Percentiles rank a stretch among this genome's conserved stretches.
Evolutionary conservation across 192 early-diverging fungal species (phyloP).

Genomic region (Backusella parvicylindrica): DNA sequence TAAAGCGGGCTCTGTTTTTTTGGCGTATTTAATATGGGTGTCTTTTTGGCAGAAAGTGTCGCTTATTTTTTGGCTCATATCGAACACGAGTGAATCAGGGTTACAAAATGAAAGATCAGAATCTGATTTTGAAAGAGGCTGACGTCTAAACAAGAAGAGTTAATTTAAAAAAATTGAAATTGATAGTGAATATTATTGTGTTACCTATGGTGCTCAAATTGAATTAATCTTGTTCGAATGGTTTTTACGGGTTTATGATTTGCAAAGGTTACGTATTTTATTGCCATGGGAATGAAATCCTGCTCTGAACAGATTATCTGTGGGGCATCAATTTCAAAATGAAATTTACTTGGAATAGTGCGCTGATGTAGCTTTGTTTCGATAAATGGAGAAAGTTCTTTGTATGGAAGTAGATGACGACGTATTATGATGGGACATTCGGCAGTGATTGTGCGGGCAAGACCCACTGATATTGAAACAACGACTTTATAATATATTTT

Average conservation of each 20-base stretch:
- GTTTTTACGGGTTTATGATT: constrained; percentile 25
- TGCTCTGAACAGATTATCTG: constrained; percentile 24
- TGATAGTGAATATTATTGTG: neutral
- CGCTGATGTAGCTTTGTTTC: constrained; percentile 24
- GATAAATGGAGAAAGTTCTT: constrained; percentile 18
- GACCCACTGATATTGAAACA: constrained; percentile 15
- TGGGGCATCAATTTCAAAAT: constrained; percentile 30
- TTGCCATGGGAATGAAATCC: constrained; percentile 11
- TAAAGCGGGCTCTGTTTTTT: constrained; percentile 24
- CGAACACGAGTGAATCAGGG: neutral
- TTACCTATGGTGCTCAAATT: constrained; percentile 32
- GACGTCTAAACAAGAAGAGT: constrained; percentile 1
- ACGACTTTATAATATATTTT: constrained; percentile 16
- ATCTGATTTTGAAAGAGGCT: constrained; percentile 10
- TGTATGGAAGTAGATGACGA: constrained; percentile 18
- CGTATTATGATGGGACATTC: constrained; percentile 21
- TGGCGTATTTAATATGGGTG: constrained; percentile 13
- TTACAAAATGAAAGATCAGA: constrained; percentile 1
- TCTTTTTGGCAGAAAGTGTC: neutral
- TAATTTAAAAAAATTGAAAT: neutral
- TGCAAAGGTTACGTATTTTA: constrained; percentile 25
- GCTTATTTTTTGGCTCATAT: neutral
- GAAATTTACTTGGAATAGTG: constrained; percentile 35
- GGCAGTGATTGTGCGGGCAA: constrained; percentile 22
- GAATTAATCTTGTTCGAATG: constrained; percentile 27